Evolutionary conservation across 2,329 filamentous ascomycete species (phyloP), one percentile per base, ranked within the genome.

Genomic region (Dactylonectria macrodidyma): DNA sequence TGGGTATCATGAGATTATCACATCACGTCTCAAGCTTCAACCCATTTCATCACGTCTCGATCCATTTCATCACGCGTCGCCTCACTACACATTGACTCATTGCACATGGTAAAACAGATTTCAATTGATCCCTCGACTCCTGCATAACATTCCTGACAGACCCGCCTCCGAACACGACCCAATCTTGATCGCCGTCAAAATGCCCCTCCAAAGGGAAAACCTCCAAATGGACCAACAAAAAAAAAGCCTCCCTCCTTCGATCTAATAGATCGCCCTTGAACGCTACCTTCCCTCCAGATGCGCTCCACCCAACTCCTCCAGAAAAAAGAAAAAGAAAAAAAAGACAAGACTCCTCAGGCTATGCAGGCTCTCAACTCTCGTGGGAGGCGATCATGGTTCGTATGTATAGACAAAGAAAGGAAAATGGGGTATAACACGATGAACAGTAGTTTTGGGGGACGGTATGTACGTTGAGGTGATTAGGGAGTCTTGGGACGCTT

Each of bases 401-500:
- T 64, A 22, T 59, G 47, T 55, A 50, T 59, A 22, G 46, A 59
- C 50, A 59, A 55, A 22, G 58, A 61, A 70, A 51, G 24, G 58
- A 71, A 67, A 69, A 48, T 41, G 71, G 68, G 71, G 74, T 75
- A 75, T 62, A 76, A 58, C 67, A 75, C 73, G 65, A 33, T 50
- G 57, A 50, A 59, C 65, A 6, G 19, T 44, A 19, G 36, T 55
- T 47, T 30, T 59, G 51, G 34, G 9, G 22, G 19, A 52, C 44
- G 36, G 60, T 36, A 38, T 48, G 26, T 30, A 30, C 66, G 19
- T 47, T 16, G 54, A 51, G 22, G 52, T 46, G 48, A 65, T 82
- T 74, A 91, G 56, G 89, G 89, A 14, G 88, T 91, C 73, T 84
- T 84, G 12, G 89, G 89, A 59, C 86, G 84, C 82, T 91, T 91